These are phyloP conservation scores for Sordariomycetes sp. DNA, from an alignment of 2,329 filamentous ascomycete genomes.

Conservation along the genomic window DNA sequence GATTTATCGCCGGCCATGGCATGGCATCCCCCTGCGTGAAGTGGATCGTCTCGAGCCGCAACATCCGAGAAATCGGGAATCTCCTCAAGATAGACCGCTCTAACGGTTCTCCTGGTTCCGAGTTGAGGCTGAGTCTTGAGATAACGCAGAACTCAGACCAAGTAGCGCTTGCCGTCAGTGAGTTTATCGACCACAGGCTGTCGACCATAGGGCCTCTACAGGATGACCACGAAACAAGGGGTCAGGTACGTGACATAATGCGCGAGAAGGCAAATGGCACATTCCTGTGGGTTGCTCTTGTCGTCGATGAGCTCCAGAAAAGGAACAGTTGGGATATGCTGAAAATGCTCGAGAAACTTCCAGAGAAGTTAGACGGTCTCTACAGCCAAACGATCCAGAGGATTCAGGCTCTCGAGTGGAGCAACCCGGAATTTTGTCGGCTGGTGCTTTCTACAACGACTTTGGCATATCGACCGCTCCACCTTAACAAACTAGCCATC, in stretches of 20 bases:
- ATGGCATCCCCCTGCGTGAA: conserved; percentile 16
- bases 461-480: conserved; percentile 23
- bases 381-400: conserved; percentile 26
- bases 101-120: background rate
- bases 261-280: conserved; percentile 22
- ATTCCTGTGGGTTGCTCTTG: conserved; percentile 25
- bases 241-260: conserved; percentile 10
- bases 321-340: conserved; percentile 6
- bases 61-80: conserved; percentile 23
- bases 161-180: conserved; percentile 19
- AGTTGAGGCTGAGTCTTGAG: conserved; percentile 11
- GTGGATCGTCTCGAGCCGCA: conserved; percentile 33
- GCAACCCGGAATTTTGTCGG: conserved; percentile 18
- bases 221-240: background rate
- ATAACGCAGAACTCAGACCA: conserved; percentile 17
- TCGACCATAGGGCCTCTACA: conserved; percentile 10
- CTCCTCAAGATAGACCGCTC: background rate
- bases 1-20: conserved; percentile 17
- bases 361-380: conserved; percentile 20
- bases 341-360: conserved; percentile 15
- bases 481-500: conserved; percentile 19
- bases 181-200: conserved; percentile 22
- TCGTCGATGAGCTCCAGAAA: conserved; percentile 4
- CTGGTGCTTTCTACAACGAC: conserved; percentile 20
- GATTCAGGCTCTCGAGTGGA: conserved; percentile 13